Evolutionary conservation across 78 protist species (phyloP), one percentile per base, ranked within the genome.

Genomic region (Dictyostelium brefeldianum): DNA sequence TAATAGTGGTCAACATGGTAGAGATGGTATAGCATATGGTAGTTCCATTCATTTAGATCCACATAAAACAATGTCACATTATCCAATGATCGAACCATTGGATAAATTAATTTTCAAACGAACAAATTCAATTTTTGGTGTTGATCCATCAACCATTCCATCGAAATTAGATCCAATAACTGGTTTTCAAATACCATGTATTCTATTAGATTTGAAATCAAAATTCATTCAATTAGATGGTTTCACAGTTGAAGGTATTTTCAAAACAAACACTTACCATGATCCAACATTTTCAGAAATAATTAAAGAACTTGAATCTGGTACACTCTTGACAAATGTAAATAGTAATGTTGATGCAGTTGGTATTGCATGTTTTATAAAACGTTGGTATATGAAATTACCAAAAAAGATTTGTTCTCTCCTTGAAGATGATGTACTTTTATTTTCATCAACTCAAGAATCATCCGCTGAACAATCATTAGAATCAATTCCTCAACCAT

Each of bases 21-120:
- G 83, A 36, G 93, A 87, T 15, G 93, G 93, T 12, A 46, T 87
- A 18, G 78, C 69, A 31, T 87, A 87, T 87, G 93, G 93, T 27
- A 50, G 47, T 25, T 47, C 75, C n/a, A 77, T 87, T 36, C 18
- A 50, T 62, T 77, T 87, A 20, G 71, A 56, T 36, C 22, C 53
- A 17, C 12, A 31, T n/a, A 36, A 70, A 9, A 48, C 53, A 1
- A 29, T 87, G 10, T 75, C 93, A 9, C 54, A 80, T 65, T 87
- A 87, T 51, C 78, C 93, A 64, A 73, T 73, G 79, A 77, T 87
- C 10, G 93, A 87, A 41, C 93, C 93, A 59, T 17, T 87, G 69
- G 84, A 87, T 65, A 87, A 87, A 62, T 48, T 87, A 57, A 53
- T 87, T 15, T 87, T 87, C 64, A 87, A 87, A 31, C 57, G 93